Conservation (phyloP, 2,329 filamentous ascomycete genomes). For the Metarhizium humberi region DNA sequence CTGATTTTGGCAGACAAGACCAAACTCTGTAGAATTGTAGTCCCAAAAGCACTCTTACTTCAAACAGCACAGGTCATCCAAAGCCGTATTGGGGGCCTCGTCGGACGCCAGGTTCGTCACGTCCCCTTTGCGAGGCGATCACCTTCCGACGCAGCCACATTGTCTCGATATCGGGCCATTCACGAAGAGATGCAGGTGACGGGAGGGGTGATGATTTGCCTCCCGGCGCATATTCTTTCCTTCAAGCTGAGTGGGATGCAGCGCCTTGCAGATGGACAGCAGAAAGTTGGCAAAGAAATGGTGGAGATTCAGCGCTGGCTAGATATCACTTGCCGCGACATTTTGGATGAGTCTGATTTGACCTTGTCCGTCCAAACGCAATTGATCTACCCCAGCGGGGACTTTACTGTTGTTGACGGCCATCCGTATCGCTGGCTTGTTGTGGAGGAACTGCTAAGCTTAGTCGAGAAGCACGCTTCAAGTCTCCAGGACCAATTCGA, state of each 20-base stretch:
- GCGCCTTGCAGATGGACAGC: constrained; percentile 6
- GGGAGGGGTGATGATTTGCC: too few relatives aligned
- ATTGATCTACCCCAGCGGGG: constrained; percentile 46
- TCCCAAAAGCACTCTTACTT: too few relatives aligned
- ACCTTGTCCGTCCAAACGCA: constrained; percentile 45
- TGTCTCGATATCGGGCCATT: constrained; percentile 8
- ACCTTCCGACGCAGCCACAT: background rate
- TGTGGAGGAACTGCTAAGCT: constrained; percentile 17
- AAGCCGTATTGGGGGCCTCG: constrained; percentile 38
- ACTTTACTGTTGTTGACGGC: constrained; percentile 38
- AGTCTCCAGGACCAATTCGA: too few relatives aligned
- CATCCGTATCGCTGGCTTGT: constrained; percentile 43
- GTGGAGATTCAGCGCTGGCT: constrained; percentile 42
- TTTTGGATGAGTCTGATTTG: constrained; percentile 56
- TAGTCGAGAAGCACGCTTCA: too few relatives aligned
- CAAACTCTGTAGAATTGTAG: constrained; percentile 36
- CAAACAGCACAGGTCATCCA: too few relatives aligned
- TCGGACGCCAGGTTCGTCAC: constrained; percentile 43
- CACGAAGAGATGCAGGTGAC: too few relatives aligned
- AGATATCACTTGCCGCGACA: constrained; percentile 40
- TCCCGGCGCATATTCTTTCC: too few relatives aligned
- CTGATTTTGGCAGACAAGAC: constrained; percentile 33
- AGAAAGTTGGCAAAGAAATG: constrained; percentile 35
- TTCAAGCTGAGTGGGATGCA: too few relatives aligned
- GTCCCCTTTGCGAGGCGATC: constrained; percentile 35